A percentile compares a stretch with the other conserved stretches of the same genome.
These are phyloP conservation scores for Eimeria sp. DNA, from an alignment of 169 alveolate species.

Conservation along the genomic window DNA sequence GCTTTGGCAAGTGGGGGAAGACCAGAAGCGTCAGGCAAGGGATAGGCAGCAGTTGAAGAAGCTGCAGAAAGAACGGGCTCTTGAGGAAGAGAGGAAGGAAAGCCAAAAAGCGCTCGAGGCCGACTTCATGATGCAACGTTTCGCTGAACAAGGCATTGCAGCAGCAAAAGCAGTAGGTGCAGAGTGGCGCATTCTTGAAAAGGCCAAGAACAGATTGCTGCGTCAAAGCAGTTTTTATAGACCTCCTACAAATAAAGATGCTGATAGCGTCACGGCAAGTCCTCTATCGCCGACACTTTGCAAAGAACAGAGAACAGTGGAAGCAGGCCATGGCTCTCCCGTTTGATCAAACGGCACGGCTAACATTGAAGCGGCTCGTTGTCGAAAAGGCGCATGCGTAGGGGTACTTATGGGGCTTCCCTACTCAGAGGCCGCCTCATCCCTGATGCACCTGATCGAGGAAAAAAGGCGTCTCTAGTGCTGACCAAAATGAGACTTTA, in stretches of 20 bases:
- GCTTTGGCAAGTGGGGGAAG: slow-evolving; percentile 23
- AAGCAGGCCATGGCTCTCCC: not conserved
- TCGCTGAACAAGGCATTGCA: slow-evolving; percentile 49
- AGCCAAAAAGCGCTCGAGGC: not conserved
- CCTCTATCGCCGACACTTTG: not conserved
- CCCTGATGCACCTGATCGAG: not conserved
- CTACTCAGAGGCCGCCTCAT: not conserved
- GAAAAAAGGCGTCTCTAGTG: not conserved
- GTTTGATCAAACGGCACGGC: not conserved
- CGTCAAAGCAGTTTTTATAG: not conserved
- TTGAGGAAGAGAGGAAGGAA: slow-evolving; percentile 26
- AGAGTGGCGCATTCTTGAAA: slow-evolving; percentile 66
- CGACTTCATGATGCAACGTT: slow-evolving; percentile 29
- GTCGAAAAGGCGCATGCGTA: not conserved
- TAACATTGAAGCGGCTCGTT: not conserved
- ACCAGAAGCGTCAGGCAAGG: slow-evolving; percentile 63
- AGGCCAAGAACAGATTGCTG: slow-evolving; percentile 32
- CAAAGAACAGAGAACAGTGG: not conserved
- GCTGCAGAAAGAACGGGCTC: slow-evolving; percentile 21
- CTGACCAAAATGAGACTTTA: not conserved
- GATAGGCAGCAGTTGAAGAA: slow-evolving; percentile 22
- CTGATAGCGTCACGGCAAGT: not conserved
- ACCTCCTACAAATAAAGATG: not conserved
- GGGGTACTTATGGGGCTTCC: not conserved
- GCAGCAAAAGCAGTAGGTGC: slow-evolving; percentile 75